Evolutionary conservation across 2,329 filamentous ascomycete genomes (phyloP).

Genomic region (Colletotrichum echinochloae): DNA sequence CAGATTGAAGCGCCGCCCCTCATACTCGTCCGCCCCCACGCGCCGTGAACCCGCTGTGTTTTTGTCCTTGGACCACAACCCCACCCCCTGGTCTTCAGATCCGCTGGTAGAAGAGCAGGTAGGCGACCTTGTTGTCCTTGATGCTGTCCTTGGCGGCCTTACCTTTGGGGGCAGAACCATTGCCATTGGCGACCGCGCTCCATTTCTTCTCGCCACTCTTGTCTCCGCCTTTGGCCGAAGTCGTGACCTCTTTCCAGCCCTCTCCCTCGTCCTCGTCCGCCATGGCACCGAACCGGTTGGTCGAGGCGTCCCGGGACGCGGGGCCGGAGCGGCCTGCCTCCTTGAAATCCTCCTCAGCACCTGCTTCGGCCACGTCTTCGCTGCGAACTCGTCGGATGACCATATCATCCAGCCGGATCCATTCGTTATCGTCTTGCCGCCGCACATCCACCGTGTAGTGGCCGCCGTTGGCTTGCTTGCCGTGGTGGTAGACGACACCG

Average conservation of each 20-base stretch:
- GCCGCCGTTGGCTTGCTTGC: constrained; percentile 93
- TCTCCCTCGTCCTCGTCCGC: constrained; percentile 76
- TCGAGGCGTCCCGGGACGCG: constrained; percentile 54
- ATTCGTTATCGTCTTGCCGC: constrained; percentile 93
- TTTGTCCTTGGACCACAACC: neutral
- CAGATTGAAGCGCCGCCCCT: constrained; percentile 7
- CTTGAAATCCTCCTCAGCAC: constrained; percentile 81
- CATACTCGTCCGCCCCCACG: constrained; percentile 12
- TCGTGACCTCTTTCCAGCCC: constrained; percentile 85
- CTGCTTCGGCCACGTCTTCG: constrained; percentile 89
- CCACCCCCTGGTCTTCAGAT: constrained; percentile 57
- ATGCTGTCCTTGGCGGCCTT: constrained; percentile 70
- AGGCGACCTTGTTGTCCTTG: constrained; percentile 97
- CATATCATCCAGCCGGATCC: constrained; percentile 96
- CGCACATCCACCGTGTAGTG: constrained; percentile 99
- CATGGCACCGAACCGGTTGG: constrained; percentile 81
- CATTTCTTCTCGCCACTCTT: constrained; percentile 80
- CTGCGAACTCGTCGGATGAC: constrained; percentile 85
- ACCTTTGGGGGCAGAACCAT: constrained; percentile 65
- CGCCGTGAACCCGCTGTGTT: constrained; percentile 9
- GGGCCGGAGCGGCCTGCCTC: constrained; percentile 73
- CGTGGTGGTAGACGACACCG: constrained; percentile 95
- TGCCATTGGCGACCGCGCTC: constrained; percentile 72
- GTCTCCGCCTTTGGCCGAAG: constrained; percentile 49
- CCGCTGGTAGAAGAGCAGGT: constrained; percentile 94